These are phyloP conservation scores for Trichoderma semiorbis DNA, from an alignment of 2,329 filamentous ascomycete genomes.

Conservation along the genomic window DNA sequence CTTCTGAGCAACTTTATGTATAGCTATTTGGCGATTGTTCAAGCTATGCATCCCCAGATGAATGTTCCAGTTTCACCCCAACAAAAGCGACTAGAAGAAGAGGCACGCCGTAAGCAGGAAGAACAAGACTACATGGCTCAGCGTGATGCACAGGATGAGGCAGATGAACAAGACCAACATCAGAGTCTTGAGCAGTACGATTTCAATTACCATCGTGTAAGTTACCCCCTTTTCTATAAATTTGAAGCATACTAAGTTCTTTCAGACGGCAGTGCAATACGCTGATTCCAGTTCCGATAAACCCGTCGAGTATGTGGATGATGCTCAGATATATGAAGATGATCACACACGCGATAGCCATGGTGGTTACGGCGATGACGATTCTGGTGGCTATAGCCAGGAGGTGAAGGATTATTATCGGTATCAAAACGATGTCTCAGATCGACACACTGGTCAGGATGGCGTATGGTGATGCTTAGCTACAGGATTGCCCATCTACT, in stretches of 20 bases:
- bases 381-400: slow-evolving; percentile 37
- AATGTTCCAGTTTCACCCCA: slow-evolving; percentile 83
- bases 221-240: slow-evolving; percentile 23
- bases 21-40: slow-evolving; percentile 95
- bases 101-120: slow-evolving; percentile 48
- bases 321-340: slow-evolving; percentile 52
- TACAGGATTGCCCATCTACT: background rate
- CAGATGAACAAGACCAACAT: slow-evolving; percentile 44
- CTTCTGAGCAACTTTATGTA: slow-evolving; percentile 99
- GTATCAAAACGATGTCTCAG: slow-evolving; percentile 34
- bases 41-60: slow-evolving; percentile 97
- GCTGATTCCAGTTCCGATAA: slow-evolving; percentile 42
- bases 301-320: slow-evolving; percentile 49
- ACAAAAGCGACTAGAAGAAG: slow-evolving; percentile 59
- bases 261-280: slow-evolving; percentile 45
- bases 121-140: slow-evolving; percentile 48
- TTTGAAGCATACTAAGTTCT: slow-evolving; percentile 12
- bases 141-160: slow-evolving; percentile 43
- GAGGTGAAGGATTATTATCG: slow-evolving; percentile 42
- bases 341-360: slow-evolving; percentile 38
- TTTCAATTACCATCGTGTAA: slow-evolving; percentile 52
- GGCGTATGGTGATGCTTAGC: slow-evolving; percentile 43
- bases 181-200: slow-evolving; percentile 50
- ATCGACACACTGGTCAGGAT: slow-evolving; percentile 35
- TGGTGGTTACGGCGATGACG: slow-evolving; percentile 38